Evolutionary conservation across 345 rosid species (phyloP).

Genomic region (Combretum micranthum): DNA sequence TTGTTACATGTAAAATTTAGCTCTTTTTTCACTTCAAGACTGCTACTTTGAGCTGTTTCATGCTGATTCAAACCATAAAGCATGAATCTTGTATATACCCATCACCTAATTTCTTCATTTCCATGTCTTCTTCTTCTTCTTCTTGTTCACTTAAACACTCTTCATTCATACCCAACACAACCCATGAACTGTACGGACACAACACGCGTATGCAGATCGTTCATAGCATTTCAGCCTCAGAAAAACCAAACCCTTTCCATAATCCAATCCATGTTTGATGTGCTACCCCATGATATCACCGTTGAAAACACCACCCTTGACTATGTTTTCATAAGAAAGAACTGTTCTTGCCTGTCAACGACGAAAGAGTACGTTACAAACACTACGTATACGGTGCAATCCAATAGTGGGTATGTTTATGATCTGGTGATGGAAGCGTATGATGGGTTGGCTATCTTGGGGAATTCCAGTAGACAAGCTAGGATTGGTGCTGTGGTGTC

Average conservation of each 20-base stretch:
- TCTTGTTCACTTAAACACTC: conserved; percentile 11
- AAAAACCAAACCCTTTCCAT: conserved; percentile 49
- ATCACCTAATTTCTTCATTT: background rate
- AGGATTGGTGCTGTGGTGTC: conserved; percentile 63
- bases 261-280: conserved; percentile 94
- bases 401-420: conserved; percentile 48
- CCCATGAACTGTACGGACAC: conserved; percentile 89
- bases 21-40: background rate
- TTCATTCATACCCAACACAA: conserved; percentile 29
- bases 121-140: conserved; percentile 18
- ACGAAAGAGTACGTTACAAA: conserved; percentile 56
- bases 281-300: conserved; percentile 53
- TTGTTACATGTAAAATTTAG: no score
- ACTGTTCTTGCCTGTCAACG: conserved; percentile 73
- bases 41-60: no score
- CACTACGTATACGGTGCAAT: conserved; percentile 73
- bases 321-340: conserved; percentile 65
- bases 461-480: conserved; percentile 46
- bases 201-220: conserved; percentile 69
- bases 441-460: conserved; percentile 67
- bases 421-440: conserved; percentile 54
- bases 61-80: no score
- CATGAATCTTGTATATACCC: no score
- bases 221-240: conserved; percentile 70
- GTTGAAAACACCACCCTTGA: conserved; percentile 32